A percentile compares a stretch with the other conserved stretches of the same genome.
Conservation (phyloP, 306 rosid genomes). For the Prunus campanulata region DNA sequence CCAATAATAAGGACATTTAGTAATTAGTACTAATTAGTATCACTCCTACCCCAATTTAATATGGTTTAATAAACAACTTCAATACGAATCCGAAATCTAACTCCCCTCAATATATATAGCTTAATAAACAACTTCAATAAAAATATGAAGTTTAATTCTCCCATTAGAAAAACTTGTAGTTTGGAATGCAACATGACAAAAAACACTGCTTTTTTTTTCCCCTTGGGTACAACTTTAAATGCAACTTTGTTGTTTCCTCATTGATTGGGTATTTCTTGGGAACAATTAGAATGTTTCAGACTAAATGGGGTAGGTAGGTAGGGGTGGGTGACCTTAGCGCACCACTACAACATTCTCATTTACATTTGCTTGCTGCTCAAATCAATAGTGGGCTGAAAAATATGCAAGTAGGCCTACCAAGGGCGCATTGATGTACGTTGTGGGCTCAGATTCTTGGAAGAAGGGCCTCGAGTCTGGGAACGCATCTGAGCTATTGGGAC, state of each 20-base stretch:
- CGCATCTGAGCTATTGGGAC: slow-evolving; percentile 73
- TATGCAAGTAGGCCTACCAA: slow-evolving; percentile 85
- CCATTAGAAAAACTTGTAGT: no score
- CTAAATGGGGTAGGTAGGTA: slow-evolving; percentile 17
- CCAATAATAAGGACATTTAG: no score
- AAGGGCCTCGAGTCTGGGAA: slow-evolving; percentile 91
- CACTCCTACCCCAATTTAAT: no score
- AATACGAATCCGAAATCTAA: no score
- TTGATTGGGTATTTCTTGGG: background rate
- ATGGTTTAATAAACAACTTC: no score
- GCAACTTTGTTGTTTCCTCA: background rate
- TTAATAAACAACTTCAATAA: no score
- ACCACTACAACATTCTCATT: slow-evolving; percentile 22
- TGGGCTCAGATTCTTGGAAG: slow-evolving; percentile 93
- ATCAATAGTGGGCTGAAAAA: slow-evolving; percentile 78
- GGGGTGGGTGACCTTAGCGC: slow-evolving; percentile 38
- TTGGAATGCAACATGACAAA: no score
- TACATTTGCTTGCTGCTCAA: background rate
- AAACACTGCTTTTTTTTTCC: no score
- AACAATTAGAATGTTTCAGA: slow-evolving; percentile 24
- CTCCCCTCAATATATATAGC: no score
- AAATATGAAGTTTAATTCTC: no score
- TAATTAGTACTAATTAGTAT: no score
- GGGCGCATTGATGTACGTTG: slow-evolving; percentile 81
- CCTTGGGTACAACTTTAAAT: no score